Evolutionary conservation across 2,329 filamentous ascomycete genomes (phyloP).

Genomic region (Epichloe sp.): DNA sequence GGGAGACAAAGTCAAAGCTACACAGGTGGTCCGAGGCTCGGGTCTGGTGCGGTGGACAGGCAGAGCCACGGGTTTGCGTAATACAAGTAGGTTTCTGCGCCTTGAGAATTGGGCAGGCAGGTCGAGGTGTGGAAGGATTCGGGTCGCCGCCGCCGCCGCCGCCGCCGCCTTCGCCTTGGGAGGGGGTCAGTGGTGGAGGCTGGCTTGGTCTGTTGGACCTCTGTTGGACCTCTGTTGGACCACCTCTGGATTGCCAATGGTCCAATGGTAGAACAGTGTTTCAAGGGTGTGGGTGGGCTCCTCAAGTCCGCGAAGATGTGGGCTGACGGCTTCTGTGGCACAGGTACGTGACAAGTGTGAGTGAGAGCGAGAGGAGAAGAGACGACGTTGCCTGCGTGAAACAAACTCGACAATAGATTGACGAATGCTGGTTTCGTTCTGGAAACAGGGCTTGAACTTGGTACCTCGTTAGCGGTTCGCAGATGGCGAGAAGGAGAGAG

Average conservation of each 20-base stretch:
- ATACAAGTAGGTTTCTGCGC: constrained; percentile 10
- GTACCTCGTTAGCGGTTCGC: too few species aligned
- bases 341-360: not conserved
- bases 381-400: not conserved
- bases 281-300: not conserved
- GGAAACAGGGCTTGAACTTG: too few species aligned
- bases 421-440: not conserved
- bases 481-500: too few species aligned
- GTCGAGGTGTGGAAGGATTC: constrained; percentile 7
- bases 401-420: not conserved
- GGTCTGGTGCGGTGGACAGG: constrained; percentile 8
- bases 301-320: not conserved
- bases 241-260: not conserved
- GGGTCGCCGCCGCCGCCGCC: not conserved
- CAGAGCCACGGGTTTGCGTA: constrained; percentile 12
- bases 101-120: constrained; percentile 6
- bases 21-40: constrained; percentile 11
- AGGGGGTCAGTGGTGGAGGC: not conserved
- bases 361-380: not conserved
- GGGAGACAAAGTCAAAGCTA: constrained; percentile 10
- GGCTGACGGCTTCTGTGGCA: not conserved
- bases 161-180: not conserved
- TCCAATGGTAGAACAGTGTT: constrained; percentile 1
- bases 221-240: not conserved
- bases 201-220: constrained; percentile 1